phyloP scores from a whole-genome alignment of 2,329 filamentous ascomycete species.

The Fusarium abutilonis region DNA sequence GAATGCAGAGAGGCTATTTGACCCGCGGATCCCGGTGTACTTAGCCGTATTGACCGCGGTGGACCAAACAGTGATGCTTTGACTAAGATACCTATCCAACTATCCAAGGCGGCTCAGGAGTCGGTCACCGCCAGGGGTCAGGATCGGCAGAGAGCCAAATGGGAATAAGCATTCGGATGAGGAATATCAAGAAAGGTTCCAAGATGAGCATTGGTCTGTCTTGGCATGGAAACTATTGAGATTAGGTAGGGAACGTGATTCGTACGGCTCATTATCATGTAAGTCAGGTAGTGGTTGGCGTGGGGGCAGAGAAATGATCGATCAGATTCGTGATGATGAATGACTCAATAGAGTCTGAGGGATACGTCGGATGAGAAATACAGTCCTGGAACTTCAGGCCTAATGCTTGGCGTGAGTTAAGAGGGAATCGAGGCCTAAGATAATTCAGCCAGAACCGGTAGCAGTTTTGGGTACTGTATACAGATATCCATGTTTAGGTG shows the following conservation, averaged over 20 bases:
- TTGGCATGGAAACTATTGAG: neutral
- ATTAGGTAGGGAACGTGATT: neutral
- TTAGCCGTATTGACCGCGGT: neutral
- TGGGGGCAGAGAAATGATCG: neutral
- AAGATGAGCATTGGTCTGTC: neutral
- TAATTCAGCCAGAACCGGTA: too few species aligned
- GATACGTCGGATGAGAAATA: constrained; percentile 2
- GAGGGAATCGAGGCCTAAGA: too few species aligned
- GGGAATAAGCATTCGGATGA: neutral
- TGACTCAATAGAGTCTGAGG: neutral
- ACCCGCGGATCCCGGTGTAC: neutral
- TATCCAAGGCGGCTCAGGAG: neutral
- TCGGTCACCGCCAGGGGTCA: neutral
- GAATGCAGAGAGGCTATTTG: too few species aligned
- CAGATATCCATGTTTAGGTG: too few species aligned
- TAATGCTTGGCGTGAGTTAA: neutral
- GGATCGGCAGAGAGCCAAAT: neutral
- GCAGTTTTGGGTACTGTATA: too few species aligned
- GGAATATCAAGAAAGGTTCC: neutral
- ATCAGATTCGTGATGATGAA: constrained; percentile 1
- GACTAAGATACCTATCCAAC: too few species aligned
- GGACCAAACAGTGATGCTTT: neutral
- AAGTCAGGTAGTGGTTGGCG: neutral
- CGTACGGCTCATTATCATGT: neutral
- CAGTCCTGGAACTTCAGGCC: neutral